Base-by-base conservation (phyloP, 345 rosid species). In the Salix caprea region DNA sequence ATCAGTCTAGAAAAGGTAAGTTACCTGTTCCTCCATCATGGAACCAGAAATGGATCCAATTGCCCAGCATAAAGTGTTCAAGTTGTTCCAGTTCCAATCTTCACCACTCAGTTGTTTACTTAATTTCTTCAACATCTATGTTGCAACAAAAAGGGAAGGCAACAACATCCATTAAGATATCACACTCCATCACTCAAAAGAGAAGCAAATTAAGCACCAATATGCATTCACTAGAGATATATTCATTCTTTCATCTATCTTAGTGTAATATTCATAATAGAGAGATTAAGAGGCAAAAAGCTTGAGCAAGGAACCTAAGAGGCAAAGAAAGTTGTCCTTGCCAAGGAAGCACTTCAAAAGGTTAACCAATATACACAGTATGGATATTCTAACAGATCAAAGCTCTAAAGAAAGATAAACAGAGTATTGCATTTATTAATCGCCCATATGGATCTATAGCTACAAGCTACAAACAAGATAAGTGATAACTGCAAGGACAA, bases 11-110 rank as follows among this genome's bases (percentile, higher is more conserved):
- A 24, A 56, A 68, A 50, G 23, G 76, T 40, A 67, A 23, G 23
- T 72, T 87, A 96, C 98, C 97, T 96, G 99, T 54, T 96, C 98
- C 84, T 96, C 99, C 86, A 89, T 84, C 99, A 96, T 96, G 76
- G 98, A 96, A 69, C 99, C 98, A 71, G 99, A 96, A 61, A 96
- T 96, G 71, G 99, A 96, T 75, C 99, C 98, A 74, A 96, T 96
- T 74, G 98, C 99, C 99, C 99, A 96, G 87, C 99, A 96, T 71
- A 96, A 82, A 13, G 99, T 96, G 81, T 92, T 96, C 65, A 96
- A 70, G 73, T 92, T 96, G 86, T 96, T 96, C 99, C 98, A 94
- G 28, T 92, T 92, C 97, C 98, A 96, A 80, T 96, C 99, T 86
- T 96, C 98, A 76, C 98, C 97, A 77, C 89, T 91, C 83, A 92